These are phyloP conservation scores for Sclerotinia minor DNA, from an alignment of 2,329 filamentous ascomycete species.

Conservation along the genomic window DNA sequence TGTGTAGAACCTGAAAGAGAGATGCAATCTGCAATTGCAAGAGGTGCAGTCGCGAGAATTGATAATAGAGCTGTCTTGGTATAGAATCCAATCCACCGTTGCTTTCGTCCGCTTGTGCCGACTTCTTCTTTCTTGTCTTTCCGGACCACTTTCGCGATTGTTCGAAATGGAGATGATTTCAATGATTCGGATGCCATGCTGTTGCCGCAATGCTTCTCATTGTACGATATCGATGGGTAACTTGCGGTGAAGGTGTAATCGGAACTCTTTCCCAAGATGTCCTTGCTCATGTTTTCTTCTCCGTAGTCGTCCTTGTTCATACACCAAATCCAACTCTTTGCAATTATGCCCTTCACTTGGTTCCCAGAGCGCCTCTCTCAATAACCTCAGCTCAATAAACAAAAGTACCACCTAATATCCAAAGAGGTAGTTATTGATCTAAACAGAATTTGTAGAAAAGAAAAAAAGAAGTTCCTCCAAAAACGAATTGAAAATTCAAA, in stretches of 20 bases:
- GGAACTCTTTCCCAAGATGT: slow-evolving; percentile 1
- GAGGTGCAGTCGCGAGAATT: slow-evolving; percentile 37
- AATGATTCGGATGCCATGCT: slow-evolving; percentile 19
- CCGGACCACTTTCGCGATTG: slow-evolving; percentile 26
- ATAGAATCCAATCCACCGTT: slow-evolving; percentile 32
- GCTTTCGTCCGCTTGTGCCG: slow-evolving; percentile 30
- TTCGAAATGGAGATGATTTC: slow-evolving; percentile 17
- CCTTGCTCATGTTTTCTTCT: slow-evolving; percentile 15
- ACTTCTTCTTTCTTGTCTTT: slow-evolving; percentile 20
- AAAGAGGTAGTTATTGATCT: slow-evolving; percentile 15
- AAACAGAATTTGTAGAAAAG: slow-evolving; percentile 20
- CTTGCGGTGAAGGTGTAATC: not conserved
- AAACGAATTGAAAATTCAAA: slow-evolving; percentile 24
- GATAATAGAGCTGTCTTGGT: slow-evolving; percentile 37
- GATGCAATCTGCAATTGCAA: slow-evolving; percentile 51
- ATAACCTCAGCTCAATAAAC: slow-evolving; percentile 12
- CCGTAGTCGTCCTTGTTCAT: not conserved
- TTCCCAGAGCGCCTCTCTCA: slow-evolving; percentile 1
- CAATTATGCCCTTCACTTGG: slow-evolving; percentile 4
- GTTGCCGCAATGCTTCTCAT: slow-evolving; percentile 25
- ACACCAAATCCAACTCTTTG: not conserved
- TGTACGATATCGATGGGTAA: slow-evolving; percentile 13
- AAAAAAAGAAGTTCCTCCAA: slow-evolving; percentile 22
- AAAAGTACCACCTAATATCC: slow-evolving; percentile 22
- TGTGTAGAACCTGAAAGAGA: slow-evolving; percentile 67